A percentile compares a stretch with the other conserved stretches of the same genome.
Conservation (phyloP, 2,329 filamentous ascomycete genomes). For the Cladosporium sp. region DNA sequence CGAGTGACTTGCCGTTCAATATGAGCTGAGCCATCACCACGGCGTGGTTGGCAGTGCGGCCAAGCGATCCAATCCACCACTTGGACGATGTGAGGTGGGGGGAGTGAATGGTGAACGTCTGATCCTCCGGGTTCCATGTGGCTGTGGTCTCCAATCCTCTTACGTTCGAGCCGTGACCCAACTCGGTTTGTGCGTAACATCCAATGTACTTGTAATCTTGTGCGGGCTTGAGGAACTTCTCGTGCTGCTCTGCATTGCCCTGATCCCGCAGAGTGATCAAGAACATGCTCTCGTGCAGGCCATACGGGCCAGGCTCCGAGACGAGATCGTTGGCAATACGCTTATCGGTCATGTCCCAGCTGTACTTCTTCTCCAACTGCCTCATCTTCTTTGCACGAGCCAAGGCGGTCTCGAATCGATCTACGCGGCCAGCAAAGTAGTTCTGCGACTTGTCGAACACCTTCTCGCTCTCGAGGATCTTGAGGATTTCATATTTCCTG, state of each 20-base stretch:
- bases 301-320: constrained; percentile 69
- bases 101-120: constrained; percentile 71
- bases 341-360: constrained; percentile 64
- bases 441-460: constrained; percentile 77
- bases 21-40: constrained; percentile 75
- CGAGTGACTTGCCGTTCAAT: constrained; percentile 63
- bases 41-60: constrained; percentile 70
- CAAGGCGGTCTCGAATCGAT: constrained; percentile 65
- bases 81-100: constrained; percentile 72
- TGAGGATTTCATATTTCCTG: constrained; percentile 56
- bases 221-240: constrained; percentile 66
- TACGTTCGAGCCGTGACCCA: constrained; percentile 75
- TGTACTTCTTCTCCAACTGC: constrained; percentile 61
- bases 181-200: constrained; percentile 76
- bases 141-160: constrained; percentile 68
- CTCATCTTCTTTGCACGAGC: constrained; percentile 67
- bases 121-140: constrained; percentile 68
- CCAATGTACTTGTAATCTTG: constrained; percentile 68
- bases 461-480: constrained; percentile 62
- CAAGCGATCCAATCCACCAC: constrained; percentile 81
- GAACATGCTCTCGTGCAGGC: constrained; percentile 68
- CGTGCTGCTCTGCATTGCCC: constrained; percentile 67
- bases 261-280: constrained; percentile 67
- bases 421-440: constrained; percentile 66
- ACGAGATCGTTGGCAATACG: constrained; percentile 63